Evolutionary conservation across 2,329 filamentous ascomycete species (phyloP), one percentile per base, ranked within the genome.

Genomic region (Pseudogymnoascus sp.): DNA sequence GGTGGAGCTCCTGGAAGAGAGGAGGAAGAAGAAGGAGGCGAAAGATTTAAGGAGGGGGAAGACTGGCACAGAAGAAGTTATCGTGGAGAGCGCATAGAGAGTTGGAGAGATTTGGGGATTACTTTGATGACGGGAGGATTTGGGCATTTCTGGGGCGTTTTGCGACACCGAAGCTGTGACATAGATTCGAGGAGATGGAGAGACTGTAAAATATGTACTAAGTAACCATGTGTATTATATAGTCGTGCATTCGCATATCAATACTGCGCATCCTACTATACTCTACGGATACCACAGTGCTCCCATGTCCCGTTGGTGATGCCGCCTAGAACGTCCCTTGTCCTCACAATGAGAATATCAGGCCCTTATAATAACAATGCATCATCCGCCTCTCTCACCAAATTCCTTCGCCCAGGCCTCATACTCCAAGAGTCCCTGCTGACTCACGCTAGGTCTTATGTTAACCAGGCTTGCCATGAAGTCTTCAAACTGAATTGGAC

Each of bases 401-500:
- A 95, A 99, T 73, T 96, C 89, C 72, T 76, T 86, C 2, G 95
- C 92, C 95, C 95, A 99, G 67, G 96, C 89, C 75, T 97, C 95
- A 74, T 96, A 97, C 72, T 92, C 84, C 72, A 91, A 89, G 40
- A 99, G 76, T 0, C 95, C 92, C 62, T 90, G 81, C 72, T 87
- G 89, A 72, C 90, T 91, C 2, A 99, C 93, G 74, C 91, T 96
- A 0, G 95, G 93, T 56, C 93, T 82, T 67, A 99, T 97, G 14
- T 87, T 96, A 42, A 80, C 78, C 65, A 99, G 78, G 76, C 92
- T 96, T 13, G 90, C 86, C 71, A 90, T 79, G 70, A 99, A 99
- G 74, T 99, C 95, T 40, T 81, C 74, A 63, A 96, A 83, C 62
- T 83, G 82, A 65, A 99, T 97, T 0, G 93, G 88, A 11, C 93